Percentiles rank a stretch among this genome's conserved stretches.
These are phyloP conservation scores for Mycena vitilis DNA, from an alignment of 768 basidiomycete genomes.

Conservation along the genomic window DNA sequence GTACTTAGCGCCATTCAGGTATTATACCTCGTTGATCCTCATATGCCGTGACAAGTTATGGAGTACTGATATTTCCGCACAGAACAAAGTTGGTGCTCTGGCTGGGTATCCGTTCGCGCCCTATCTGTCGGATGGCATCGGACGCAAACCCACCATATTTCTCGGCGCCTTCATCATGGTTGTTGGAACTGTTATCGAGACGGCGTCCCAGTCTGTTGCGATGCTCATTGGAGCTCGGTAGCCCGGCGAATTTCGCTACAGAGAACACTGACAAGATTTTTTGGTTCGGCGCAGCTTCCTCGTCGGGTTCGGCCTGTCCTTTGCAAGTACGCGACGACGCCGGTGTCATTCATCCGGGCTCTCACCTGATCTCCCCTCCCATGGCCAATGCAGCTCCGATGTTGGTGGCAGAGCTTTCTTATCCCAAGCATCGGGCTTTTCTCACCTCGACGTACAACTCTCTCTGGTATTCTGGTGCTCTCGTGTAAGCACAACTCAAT, in stretches of 20 bases:
- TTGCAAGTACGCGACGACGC: conserved; percentile 68
- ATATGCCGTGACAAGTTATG: no score
- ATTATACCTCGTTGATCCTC: conserved; percentile 34
- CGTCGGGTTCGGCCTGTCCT: conserved; percentile 81
- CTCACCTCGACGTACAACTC: conserved; percentile 85
- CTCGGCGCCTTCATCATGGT: conserved; percentile 78
- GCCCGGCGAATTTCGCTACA: no score
- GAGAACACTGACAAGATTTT: not conserved
- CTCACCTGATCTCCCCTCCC: no score
- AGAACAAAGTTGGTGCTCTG: conserved; percentile 80
- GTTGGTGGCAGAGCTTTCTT: conserved; percentile 85
- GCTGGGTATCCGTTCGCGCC: conserved; percentile 78
- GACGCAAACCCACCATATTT: conserved; percentile 73
- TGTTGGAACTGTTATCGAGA: conserved; percentile 73
- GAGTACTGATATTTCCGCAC: no score
- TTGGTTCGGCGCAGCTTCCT: conserved; percentile 57
- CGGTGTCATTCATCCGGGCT: not conserved
- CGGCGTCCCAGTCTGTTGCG: conserved; percentile 74
- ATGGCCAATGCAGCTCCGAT: conserved; percentile 80
- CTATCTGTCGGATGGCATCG: conserved; percentile 77
- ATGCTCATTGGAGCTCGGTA: conserved; percentile 86
- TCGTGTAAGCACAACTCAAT: conserved; percentile 61
- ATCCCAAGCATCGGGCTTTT: conserved; percentile 83
- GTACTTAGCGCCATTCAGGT: conserved; percentile 82
- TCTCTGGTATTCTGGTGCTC: conserved; percentile 87